Percentiles rank a stretch among this genome's conserved stretches.
phyloP scores from a whole-genome alignment of 805 yeast genomes.

The Torulaspora indica region DNA sequence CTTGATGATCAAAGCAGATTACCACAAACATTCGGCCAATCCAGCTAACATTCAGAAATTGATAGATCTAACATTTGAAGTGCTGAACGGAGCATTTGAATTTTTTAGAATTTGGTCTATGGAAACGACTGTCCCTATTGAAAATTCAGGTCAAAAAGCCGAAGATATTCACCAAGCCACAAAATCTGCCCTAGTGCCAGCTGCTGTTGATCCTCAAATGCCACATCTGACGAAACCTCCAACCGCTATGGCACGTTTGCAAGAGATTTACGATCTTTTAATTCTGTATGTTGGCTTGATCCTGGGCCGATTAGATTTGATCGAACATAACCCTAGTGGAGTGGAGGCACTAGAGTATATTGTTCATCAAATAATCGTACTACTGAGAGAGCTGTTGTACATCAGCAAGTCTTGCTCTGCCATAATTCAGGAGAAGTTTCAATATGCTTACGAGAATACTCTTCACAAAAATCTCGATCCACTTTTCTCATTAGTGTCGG shows the following conservation, averaged over 20 bases:
- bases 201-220: conserved; percentile 22
- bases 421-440: conserved; percentile 32
- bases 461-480: conserved; percentile 49
- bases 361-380: conserved; percentile 61
- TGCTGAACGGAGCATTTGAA: conserved; percentile 56
- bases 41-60: conserved; percentile 55
- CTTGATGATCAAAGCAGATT: conserved; percentile 69
- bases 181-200: not conserved
- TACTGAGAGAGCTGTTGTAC: conserved; percentile 58
- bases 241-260: conserved; percentile 54
- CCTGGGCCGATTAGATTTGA: conserved; percentile 71
- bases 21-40: conserved; percentile 60
- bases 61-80: conserved; percentile 61
- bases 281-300: conserved; percentile 60
- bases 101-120: conserved; percentile 70
- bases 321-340: conserved; percentile 68
- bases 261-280: conserved; percentile 57
- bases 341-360: conserved; percentile 62
- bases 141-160: conserved; percentile 10
- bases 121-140: conserved; percentile 49
- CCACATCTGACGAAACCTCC: conserved; percentile 54
- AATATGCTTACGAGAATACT: conserved; percentile 29
- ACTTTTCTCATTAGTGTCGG: conserved; percentile 55
- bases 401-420: conserved; percentile 49
- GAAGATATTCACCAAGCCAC: not conserved